Percentiles rank a stretch among this genome's conserved stretches.
Conservation (phyloP, 441 rosid genomes). For the Francoa sonchifolia region DNA sequence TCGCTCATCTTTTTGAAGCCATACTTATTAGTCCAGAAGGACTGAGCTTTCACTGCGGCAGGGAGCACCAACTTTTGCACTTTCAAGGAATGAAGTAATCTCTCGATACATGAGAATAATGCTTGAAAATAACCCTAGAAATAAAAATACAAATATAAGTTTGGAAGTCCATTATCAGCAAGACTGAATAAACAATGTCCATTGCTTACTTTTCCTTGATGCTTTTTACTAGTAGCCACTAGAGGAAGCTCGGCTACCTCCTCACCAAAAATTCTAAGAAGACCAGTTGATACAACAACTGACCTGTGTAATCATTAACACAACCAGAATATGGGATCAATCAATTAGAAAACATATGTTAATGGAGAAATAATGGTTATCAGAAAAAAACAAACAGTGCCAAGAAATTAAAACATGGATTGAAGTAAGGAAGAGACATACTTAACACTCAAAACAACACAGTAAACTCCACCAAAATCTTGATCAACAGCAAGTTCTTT, state of each 20-base stretch:
- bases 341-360: neutral
- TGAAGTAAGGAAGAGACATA: conserved; percentile 21
- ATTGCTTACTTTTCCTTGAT: conserved; percentile 77
- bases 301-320: conserved; percentile 31
- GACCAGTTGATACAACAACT: conserved; percentile 83
- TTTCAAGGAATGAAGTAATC: conserved; percentile 48
- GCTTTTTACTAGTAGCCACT: conserved; percentile 77
- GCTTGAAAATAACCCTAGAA: conserved; percentile 86
- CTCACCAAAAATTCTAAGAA: conserved; percentile 76
- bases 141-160: conserved; percentile 7
- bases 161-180: neutral
- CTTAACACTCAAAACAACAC: conserved; percentile 64
- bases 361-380: too few relatives aligned
- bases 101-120: conserved; percentile 72
- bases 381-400: conserved; percentile 1
- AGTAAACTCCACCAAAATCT: conserved; percentile 86
- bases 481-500: too few relatives aligned
- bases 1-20: conserved; percentile 72
- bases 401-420: neutral
- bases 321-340: neutral
- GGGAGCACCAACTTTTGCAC: conserved; percentile 88
- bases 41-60: conserved; percentile 92
- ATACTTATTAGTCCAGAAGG: conserved; percentile 83
- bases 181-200: neutral
- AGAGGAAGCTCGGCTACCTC: conserved; percentile 98